Conservation (phyloP, 768 basidiomycete genomes). For the Cyclocybe cylindracea region DNA sequence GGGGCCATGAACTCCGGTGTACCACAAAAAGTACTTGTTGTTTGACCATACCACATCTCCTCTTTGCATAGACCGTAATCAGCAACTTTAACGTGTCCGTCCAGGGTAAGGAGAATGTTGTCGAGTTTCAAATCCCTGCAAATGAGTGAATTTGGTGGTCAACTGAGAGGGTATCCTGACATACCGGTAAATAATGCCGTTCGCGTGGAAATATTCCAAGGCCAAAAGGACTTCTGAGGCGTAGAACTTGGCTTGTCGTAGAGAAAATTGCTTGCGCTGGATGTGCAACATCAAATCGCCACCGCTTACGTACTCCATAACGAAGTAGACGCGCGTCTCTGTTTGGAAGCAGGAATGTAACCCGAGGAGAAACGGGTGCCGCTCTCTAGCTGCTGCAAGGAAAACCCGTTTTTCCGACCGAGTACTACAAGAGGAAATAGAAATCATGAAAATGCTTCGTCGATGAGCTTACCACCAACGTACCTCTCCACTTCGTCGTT, state of each 20-base stretch:
- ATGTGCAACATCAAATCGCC: constrained; percentile 99
- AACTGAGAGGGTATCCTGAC: background rate
- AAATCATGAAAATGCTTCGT: background rate
- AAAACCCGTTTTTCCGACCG: constrained; percentile 99
- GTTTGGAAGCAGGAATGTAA: constrained; percentile 99
- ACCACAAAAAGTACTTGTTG: constrained; percentile 98
- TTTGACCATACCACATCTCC: constrained; percentile 96
- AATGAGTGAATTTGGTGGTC: constrained; percentile 1
- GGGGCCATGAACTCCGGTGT: constrained; percentile 99
- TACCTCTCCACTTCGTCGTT: constrained; percentile 99
- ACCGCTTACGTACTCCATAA: constrained; percentile 99
- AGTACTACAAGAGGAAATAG: constrained; percentile 54
- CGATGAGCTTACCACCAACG: constrained; percentile 12
- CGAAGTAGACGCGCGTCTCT: constrained; percentile 98
- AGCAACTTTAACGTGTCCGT: constrained; percentile 98
- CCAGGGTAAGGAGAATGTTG: constrained; percentile 94
- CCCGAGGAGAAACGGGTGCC: constrained; percentile 96
- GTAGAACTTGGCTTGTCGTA: constrained; percentile 98
- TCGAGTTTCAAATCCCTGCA: constrained; percentile 94
- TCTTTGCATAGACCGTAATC: constrained; percentile 99
- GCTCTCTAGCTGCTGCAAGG: constrained; percentile 92
- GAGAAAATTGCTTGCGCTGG: constrained; percentile 97
- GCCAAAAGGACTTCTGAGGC: constrained; percentile 96
- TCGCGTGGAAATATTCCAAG: constrained; percentile 95
- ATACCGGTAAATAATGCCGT: constrained; percentile 98